phyloP scores from a whole-genome alignment of 225 moss, liverwort and hornwort species.

The Thuidium tamariscinum region DNA sequence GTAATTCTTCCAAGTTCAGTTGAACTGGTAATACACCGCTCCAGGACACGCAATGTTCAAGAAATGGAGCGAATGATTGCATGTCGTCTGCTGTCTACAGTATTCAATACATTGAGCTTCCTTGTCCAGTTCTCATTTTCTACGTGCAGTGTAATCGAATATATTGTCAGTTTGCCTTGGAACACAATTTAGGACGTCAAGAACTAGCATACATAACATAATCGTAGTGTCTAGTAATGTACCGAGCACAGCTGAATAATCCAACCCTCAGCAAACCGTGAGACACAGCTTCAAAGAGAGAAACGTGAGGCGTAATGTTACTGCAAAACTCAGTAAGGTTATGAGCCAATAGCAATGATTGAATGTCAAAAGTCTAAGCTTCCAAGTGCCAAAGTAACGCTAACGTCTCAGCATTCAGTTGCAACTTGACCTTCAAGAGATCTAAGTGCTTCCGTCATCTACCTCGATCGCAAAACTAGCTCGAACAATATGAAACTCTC shows the following conservation, averaged over 20 bases:
- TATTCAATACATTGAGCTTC: background rate
- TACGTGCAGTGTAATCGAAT: background rate
- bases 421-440: background rate
- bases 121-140: background rate
- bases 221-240: background rate
- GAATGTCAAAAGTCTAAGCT: background rate
- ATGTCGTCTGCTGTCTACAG: background rate
- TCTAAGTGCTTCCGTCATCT: background rate
- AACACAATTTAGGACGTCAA: background rate
- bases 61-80: background rate
- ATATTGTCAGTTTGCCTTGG: background rate
- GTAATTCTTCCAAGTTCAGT: background rate
- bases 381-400: background rate
- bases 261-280: background rate
- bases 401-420: background rate
- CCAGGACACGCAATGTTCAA: background rate
- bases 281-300: background rate
- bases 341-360: background rate
- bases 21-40: background rate
- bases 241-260: background rate
- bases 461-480: background rate
- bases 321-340: background rate
- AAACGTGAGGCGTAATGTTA: background rate
- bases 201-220: background rate
- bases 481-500: background rate